phyloP scores from a whole-genome alignment of 306 rosid species.

The barrel medic (Medicago truncatula) region DNA sequence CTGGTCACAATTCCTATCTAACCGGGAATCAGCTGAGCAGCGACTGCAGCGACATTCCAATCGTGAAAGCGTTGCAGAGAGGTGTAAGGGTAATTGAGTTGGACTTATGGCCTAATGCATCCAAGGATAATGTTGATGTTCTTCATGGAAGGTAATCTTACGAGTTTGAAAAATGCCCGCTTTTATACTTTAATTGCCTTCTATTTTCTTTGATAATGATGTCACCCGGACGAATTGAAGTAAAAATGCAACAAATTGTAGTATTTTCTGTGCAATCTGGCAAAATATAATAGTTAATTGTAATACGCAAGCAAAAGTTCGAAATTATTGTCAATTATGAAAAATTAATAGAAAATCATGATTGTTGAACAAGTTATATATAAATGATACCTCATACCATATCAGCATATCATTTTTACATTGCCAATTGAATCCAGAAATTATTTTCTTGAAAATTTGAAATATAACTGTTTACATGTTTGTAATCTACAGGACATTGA shows the following conservation, averaged over 20 bases:
- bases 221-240: no score
- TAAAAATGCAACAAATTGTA: no score
- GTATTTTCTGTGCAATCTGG: no score
- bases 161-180: background rate
- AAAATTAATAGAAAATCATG: background rate
- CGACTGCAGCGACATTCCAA: slow-evolving; percentile 94
- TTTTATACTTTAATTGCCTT: background rate
- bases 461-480: slow-evolving; percentile 15
- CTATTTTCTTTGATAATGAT: background rate
- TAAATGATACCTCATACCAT: background rate
- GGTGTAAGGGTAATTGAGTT: slow-evolving; percentile 97
- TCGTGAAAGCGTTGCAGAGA: slow-evolving; percentile 67
- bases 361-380: background rate
- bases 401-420: background rate
- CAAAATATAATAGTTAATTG: no score
- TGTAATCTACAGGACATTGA: slow-evolving; percentile 71
- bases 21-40: slow-evolving; percentile 98
- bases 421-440: slow-evolving; percentile 8
- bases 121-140: slow-evolving; percentile 78
- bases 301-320: no score
- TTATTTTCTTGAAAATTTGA: slow-evolving; percentile 18
- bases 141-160: slow-evolving; percentile 86
- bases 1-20: slow-evolving; percentile 94
- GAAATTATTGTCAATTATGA: background rate
- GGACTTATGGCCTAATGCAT: slow-evolving; percentile 95